phyloP scores from a whole-genome alignment of 768 basidiomycete species.

The Amanita muscaria region DNA sequence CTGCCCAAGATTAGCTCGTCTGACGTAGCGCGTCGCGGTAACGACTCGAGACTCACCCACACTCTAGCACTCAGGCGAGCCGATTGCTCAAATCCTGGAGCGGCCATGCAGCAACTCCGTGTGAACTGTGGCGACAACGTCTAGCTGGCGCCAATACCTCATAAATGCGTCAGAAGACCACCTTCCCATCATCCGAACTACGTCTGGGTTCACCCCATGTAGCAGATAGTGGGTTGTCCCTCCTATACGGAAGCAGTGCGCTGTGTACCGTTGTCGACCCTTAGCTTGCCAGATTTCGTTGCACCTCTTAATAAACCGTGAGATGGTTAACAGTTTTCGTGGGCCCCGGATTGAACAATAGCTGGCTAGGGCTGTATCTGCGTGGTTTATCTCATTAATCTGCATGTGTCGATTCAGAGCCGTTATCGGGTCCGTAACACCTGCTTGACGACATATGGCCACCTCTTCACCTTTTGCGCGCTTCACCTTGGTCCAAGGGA shows the following conservation, averaged over 20 bases:
- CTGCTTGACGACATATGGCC: constrained; percentile 11
- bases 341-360: constrained; percentile 2
- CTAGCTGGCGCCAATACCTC: constrained; percentile 21
- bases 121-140: constrained; percentile 14
- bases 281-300: constrained; percentile 19
- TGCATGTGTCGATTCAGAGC: constrained; percentile 11
- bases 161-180: constrained; percentile 29
- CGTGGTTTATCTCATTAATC: constrained; percentile 13
- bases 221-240: constrained; percentile 25
- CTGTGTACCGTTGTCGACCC: constrained; percentile 13
- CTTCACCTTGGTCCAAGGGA: constrained; percentile 20
- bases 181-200: constrained; percentile 22
- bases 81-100: not conserved
- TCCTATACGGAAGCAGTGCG: constrained; percentile 28
- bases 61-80: no score
- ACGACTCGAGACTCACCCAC: not conserved
- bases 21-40: not conserved
- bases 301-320: constrained; percentile 15
- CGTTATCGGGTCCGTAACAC: constrained; percentile 13
- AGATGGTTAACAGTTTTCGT: constrained; percentile 11
- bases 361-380: not conserved
- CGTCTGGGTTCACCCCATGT: constrained; percentile 21
- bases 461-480: constrained; percentile 13
- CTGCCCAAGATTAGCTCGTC: not conserved
- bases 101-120: not conserved